Evolutionary conservation across 176 grass and related monocot species (phyloP).

Genomic region (Oryza meridionalis): DNA sequence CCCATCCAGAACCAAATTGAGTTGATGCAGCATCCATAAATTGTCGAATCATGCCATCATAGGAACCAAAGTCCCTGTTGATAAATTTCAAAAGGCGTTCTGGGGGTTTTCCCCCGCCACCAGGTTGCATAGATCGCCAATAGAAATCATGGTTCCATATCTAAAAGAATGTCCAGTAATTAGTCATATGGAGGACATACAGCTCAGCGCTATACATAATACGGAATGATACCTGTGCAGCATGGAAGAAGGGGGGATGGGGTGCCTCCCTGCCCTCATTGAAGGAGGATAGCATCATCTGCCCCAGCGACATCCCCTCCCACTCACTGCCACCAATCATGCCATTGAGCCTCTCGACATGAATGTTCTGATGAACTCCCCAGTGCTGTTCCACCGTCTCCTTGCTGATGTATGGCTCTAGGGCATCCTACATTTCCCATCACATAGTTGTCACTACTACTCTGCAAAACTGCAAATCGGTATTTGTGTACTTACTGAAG

Average conservation of each 20-base stretch:
- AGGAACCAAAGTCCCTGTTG: slow-evolving; percentile 86
- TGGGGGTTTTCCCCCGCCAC: slow-evolving; percentile 58
- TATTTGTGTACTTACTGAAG: slow-evolving; percentile 33
- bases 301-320: slow-evolving; percentile 67
- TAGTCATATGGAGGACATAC: background rate
- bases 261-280: slow-evolving; percentile 68
- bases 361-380: slow-evolving; percentile 62
- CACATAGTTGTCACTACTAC: background rate
- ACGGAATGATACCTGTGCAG: slow-evolving; percentile 60
- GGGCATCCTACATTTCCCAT: slow-evolving; percentile 55
- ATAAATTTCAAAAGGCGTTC: slow-evolving; percentile 66
- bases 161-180: slow-evolving; percentile 35
- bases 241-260: slow-evolving; percentile 67
- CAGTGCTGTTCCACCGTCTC: slow-evolving; percentile 78
- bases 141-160: slow-evolving; percentile 98
- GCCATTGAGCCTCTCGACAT: slow-evolving; percentile 71
- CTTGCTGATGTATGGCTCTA: slow-evolving; percentile 86
- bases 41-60: slow-evolving; percentile 58
- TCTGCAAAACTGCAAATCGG: background rate
- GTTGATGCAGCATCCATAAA: slow-evolving; percentile 66
- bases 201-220: background rate
- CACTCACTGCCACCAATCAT: slow-evolving; percentile 71
- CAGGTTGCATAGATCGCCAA: slow-evolving; percentile 84
- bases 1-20: slow-evolving; percentile 97
- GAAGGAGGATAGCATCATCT: slow-evolving; percentile 76